Base-by-base conservation (phyloP, 2,329 filamentous ascomycete genomes). In the Sporothrix sp. region DNA sequence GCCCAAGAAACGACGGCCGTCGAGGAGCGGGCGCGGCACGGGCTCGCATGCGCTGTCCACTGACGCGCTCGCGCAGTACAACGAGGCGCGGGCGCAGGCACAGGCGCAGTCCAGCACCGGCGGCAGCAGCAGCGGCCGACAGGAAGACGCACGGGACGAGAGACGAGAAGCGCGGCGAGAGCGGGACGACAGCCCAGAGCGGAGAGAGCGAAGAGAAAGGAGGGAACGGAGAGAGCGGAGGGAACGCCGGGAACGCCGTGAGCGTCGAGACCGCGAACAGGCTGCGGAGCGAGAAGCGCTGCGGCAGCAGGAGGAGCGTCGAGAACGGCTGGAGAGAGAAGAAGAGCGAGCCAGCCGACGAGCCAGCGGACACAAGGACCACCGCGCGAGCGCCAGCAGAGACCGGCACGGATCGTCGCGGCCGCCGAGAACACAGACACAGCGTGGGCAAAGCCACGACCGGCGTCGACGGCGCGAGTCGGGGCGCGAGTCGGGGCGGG, bases 101-200 rank as follows among this genome's bases (percentile, higher is more conserved):
- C n/a, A n/a, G n/a, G n/a, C n/a, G n/a, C n/a, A n/a, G n/a, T 37
- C 20, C 7, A 36, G 16, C 32, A 47, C 20, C 25, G 25, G 43
- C 45, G 37, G 27, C 45, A 25, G 28, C 37, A 30, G 18, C 36
- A 27, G 33, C 28, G 23, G 39, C 27, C 43, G 20, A 21, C 33
- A 18, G 18, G 45, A 66, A 70, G 64, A 68, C 42, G 66, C 67
- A 43, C 66, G 67, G 16, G 61, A 59, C 2, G 57, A 65, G 55
- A 52, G 66, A 13, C 16, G 32, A 44, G 27, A 35, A 3, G 57
- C 64, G 54, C 51, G 65, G 7, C 20, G 35, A 52, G 5, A n/a
- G 14, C 25, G 7, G 69, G 65, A 68, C 16, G 38, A 40, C 10
- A 25, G 28, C 37, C n/a, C 30, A 13, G 52, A 32, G 5, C n/a